Conservation (phyloP, 495 filamentous ascomycete genomes). For the Rhypophila decipiens region DNA sequence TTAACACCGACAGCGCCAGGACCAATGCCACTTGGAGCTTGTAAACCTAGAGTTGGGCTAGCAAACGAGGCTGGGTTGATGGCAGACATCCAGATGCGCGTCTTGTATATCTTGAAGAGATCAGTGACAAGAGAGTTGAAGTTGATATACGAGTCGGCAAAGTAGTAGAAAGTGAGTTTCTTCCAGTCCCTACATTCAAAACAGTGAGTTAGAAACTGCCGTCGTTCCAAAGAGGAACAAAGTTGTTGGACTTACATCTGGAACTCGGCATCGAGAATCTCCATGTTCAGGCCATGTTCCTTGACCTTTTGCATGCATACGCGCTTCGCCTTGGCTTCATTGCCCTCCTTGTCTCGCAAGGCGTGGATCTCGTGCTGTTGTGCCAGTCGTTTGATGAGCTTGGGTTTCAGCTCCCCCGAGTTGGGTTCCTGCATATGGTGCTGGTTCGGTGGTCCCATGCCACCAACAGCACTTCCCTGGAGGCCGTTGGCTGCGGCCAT, state of each 20-base stretch:
- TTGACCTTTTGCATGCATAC: conserved; percentile 93
- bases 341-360: conserved; percentile 90
- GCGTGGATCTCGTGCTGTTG: conserved; percentile 82
- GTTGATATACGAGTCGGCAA: conserved; percentile 96
- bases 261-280: conserved; percentile 98
- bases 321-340: conserved; percentile 94
- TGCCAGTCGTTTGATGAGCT: conserved; percentile 90
- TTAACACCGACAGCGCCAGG: conserved; percentile 51
- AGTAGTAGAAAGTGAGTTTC: conserved; percentile 98
- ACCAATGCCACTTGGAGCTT: conserved; percentile 57
- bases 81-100: conserved; percentile 98
- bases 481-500: conserved; percentile 54
- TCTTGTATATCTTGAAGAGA: conserved; percentile 98
- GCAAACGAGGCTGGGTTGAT: conserved; percentile 97
- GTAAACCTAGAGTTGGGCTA: conserved; percentile 67
- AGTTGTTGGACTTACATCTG: conserved; percentile 89
- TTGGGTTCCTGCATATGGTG: conserved; percentile 71
- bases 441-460: conserved; percentile 64
- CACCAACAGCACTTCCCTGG: conserved; percentile 62
- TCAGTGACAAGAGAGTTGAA: conserved; percentile 97
- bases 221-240: too few relatives aligned
- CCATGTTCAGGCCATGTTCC: conserved; percentile 93
- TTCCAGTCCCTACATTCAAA: conserved; percentile 96
- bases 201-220: conserved; percentile 6
- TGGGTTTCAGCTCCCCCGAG: conserved; percentile 76